Base-by-base conservation (phyloP, 306 rosid genomes). In the Vachellia collinsii region DNA sequence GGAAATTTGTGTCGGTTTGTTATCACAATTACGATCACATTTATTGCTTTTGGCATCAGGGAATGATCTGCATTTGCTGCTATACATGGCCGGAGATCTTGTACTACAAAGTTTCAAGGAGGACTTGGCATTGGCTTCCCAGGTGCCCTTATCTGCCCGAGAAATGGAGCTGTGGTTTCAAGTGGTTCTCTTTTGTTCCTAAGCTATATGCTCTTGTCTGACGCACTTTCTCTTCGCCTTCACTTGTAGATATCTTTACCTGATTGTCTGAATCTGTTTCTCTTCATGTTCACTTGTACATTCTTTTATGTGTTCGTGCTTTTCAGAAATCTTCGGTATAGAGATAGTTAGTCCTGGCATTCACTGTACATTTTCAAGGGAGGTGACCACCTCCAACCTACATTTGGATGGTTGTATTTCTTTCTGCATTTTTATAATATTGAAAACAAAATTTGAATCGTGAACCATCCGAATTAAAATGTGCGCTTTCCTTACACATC, bases 51-150 rank as follows among this genome's bases (percentile, higher is more conserved):
- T 91, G 97, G 97, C 98, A 95, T 83, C 85, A 85, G 43, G 99
- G 99, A 13, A 88, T 88, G 90, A 84, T 95, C 46, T 95, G 99
- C 64, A 79, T 95, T 70, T 90, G 99, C 77, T 95, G 99, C 87
- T 86, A 89, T 64, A 92, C 92, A 0, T 95, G 99, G 98, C 94
- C 99, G 5, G 97, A 95, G 98, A 90, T 93, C 4, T 82, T 95
- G 91, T 95, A 89, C 71, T 93, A 65, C 89, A 88, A 85, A 77
- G 79, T 86, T 22, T 86, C 90, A 3, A 85, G 95, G 73, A 88
- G 83, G 85, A 91, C 96, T 47, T 95, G 99, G 98, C 97, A 91
- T 88, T 95, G 99, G 99, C 90, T 93, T 61, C 93, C 94, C 42
- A 91, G 83, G 78, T 90, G 96, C 79, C 93, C 94, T 46, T 90